Evolutionary conservation across 306 rosid genomes (phyloP).

Genomic region (Castanospermum australe): DNA sequence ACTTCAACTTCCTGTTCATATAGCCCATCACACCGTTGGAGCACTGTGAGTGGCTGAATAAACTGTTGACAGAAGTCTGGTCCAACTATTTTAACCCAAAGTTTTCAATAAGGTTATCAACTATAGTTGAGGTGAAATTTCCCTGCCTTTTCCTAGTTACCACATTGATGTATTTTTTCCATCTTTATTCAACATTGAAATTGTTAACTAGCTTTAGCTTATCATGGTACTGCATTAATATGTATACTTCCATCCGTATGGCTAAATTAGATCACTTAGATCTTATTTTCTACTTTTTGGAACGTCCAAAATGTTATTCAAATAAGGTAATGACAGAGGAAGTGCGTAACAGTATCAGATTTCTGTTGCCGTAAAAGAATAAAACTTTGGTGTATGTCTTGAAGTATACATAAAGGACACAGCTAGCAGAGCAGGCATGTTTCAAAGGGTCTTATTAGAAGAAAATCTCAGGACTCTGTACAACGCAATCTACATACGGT

Average conservation of each 20-base stretch:
- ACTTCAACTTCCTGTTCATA: slow-evolving; percentile 26
- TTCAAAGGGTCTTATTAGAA: background rate
- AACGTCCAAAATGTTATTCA: background rate
- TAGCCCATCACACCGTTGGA: slow-evolving; percentile 89
- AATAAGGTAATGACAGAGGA: background rate
- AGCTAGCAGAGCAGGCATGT: background rate
- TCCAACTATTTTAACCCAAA: slow-evolving; percentile 60
- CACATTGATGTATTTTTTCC: background rate
- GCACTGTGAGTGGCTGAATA: slow-evolving; percentile 95
- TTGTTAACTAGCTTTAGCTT: slow-evolving; percentile 2
- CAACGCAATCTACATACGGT: background rate
- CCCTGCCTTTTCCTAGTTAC: background rate
- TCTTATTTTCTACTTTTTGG: background rate
- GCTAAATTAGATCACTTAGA: background rate
- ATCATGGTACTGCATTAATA: background rate
- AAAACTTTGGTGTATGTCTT: background rate
- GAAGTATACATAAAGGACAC: background rate
- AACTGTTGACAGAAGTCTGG: slow-evolving; percentile 81
- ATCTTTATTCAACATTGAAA: background rate
- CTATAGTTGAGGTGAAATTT: slow-evolving; percentile 75
- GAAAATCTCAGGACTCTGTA: background rate
- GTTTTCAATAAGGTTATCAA: slow-evolving; percentile 67
- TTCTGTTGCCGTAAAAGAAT: background rate
- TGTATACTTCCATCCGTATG: background rate
- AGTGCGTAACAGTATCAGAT: background rate